Conservation (phyloP, 176 grass and related monocot species). For the Aechmea fasciata region DNA sequence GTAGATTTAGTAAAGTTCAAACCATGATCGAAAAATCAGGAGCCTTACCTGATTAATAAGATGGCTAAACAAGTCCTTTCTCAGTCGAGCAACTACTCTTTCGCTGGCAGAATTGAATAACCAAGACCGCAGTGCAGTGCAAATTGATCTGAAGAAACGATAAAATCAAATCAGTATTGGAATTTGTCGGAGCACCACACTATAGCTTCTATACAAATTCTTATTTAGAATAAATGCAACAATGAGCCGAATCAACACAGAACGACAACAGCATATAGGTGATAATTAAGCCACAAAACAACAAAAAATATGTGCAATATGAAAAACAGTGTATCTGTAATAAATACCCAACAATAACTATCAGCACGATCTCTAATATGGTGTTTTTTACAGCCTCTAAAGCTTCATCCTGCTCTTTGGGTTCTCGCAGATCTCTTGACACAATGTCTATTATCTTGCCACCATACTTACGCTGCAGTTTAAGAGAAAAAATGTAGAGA, state of each 20-base stretch:
- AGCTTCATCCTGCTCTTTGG: slow-evolving; percentile 72
- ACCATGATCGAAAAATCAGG: background rate
- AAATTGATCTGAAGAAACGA: slow-evolving; percentile 74
- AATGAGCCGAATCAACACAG: background rate
- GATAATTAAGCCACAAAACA: background rate
- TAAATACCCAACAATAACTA: slow-evolving; percentile 70
- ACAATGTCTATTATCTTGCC: slow-evolving; percentile 94
- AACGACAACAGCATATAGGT: background rate
- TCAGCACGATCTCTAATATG: slow-evolving; percentile 71
- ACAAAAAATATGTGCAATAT: background rate
- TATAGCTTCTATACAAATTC: background rate
- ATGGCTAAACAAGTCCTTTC: slow-evolving; percentile 93
- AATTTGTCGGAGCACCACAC: background rate
- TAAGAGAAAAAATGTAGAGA: slow-evolving; percentile 1
- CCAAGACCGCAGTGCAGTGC: slow-evolving; percentile 71
- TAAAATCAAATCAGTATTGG: slow-evolving; percentile 16
- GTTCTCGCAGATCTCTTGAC: slow-evolving; percentile 52
- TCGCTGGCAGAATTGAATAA: slow-evolving; percentile 90
- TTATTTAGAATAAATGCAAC: background rate
- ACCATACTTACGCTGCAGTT: slow-evolving; percentile 78
- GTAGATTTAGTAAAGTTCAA: background rate
- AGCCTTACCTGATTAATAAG: slow-evolving; percentile 71
- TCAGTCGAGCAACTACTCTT: slow-evolving; percentile 87
- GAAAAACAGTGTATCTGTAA: background rate
- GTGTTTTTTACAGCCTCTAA: slow-evolving; percentile 59